A percentile compares a stretch with the other conserved stretches of the same genome.
These are phyloP conservation scores for Trichophyton schoenleinii DNA, from an alignment of 2,329 filamentous ascomycete genomes.

Conservation along the genomic window DNA sequence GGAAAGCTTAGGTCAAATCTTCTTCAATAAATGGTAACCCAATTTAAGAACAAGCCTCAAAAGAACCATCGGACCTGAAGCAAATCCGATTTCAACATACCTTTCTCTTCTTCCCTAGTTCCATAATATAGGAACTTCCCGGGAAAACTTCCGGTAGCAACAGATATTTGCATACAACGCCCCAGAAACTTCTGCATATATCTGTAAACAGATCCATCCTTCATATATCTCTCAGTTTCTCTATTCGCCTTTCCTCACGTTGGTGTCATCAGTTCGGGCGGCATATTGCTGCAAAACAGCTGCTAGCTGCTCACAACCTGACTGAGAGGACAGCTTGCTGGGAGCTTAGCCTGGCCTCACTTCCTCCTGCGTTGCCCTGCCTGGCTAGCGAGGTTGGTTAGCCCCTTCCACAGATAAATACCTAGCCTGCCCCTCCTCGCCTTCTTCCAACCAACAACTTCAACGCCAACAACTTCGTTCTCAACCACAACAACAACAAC, in stretches of 20 bases:
- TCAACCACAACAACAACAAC: background rate
- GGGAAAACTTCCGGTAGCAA: background rate
- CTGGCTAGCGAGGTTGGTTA: background rate
- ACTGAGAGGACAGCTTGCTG: background rate
- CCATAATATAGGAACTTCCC: background rate
- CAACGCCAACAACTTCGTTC: background rate
- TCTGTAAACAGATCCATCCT: background rate
- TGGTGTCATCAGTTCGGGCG: background rate
- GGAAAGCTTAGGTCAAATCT: background rate
- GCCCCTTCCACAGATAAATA: background rate
- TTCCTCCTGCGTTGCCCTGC: background rate
- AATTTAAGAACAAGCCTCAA: background rate
- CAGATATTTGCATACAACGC: background rate
- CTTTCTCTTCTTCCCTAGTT: background rate
- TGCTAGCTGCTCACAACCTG: background rate
- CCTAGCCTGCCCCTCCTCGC: background rate
- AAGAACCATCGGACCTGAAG: background rate
- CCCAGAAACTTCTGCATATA: background rate
- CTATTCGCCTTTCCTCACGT: background rate
- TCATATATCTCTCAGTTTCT: background rate
- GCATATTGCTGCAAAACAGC: background rate
- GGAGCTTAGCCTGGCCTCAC: background rate
- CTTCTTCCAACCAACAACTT: background rate
- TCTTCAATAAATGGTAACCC: background rate
- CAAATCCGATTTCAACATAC: background rate